Evolutionary conservation across 352 stramenopile species (phyloP).

Genomic region (Pilasporangium apinafurcum): DNA sequence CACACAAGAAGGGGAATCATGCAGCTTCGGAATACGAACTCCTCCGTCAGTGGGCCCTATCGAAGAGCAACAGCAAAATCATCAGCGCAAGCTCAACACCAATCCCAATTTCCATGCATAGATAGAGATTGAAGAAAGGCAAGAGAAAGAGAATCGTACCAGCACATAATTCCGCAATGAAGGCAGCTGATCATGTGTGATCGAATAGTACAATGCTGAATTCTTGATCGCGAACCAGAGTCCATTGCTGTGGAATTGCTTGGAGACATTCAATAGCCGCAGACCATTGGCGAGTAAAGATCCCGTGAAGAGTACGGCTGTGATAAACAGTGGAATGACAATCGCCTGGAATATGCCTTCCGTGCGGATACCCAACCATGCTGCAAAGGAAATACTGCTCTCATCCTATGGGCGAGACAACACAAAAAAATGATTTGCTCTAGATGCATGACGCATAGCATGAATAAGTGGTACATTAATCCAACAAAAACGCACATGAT

Average conservation of each 20-base stretch:
- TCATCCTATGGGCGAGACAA: slow-evolving; percentile 40
- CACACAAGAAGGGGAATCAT: slow-evolving; percentile 90
- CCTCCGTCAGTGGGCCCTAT: slow-evolving; percentile 91
- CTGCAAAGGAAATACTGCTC: slow-evolving; percentile 68
- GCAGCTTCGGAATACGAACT: slow-evolving; percentile 95
- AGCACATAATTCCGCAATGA: slow-evolving; percentile 81
- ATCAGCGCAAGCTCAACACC: slow-evolving; percentile 15
- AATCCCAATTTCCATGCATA: no score
- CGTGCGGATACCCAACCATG: slow-evolving; percentile 76
- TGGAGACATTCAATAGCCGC: slow-evolving; percentile 68
- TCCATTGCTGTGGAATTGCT: slow-evolving; percentile 66
- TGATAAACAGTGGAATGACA: slow-evolving; percentile 58
- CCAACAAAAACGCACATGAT: slow-evolving; percentile 40
- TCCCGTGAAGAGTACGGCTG: slow-evolving; percentile 70
- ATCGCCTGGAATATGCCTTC: slow-evolving; percentile 51
- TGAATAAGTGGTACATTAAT: not conserved
- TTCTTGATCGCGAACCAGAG: slow-evolving; percentile 81
- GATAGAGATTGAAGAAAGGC: not conserved
- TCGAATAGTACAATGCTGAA: slow-evolving; percentile 70
- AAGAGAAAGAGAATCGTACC: slow-evolving; percentile 21
- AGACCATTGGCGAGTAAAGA: slow-evolving; percentile 69
- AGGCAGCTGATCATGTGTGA: slow-evolving; percentile 64
- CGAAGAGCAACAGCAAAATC: no score
- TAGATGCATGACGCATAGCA: not conserved
- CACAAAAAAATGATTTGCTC: not conserved